Base-by-base conservation (phyloP, 192 early-diverging fungal species). In the Tieghemiomyces parasiticus region DNA sequence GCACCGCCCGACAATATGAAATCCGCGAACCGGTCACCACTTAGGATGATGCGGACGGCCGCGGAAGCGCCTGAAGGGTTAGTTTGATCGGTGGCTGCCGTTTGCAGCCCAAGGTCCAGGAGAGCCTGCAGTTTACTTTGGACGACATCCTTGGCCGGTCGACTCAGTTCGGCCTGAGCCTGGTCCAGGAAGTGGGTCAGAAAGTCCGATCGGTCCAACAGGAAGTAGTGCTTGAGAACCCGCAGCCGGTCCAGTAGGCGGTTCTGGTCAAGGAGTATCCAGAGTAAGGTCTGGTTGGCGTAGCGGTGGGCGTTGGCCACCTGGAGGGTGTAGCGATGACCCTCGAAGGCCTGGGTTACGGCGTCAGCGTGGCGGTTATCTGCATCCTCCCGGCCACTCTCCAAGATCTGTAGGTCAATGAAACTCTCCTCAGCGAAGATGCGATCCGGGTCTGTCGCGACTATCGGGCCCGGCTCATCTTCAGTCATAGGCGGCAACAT, bases 101-200 rank as follows among this genome's bases (percentile, higher is more conserved):
- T 92, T 6, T 90, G 87, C 28, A 96, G 66, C 1, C 86, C 86
- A 3, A 95, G 70, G 60, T 99, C 96, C 60, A 97, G 69, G 9
- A 94, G 75, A 3, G 89, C 87, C 63, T 85, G 85, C 13, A 99
- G 68, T 28, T 84, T 81, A 1, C 78, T 83, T 4, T 87, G 38
- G 2, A 81, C 72, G 6, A 94, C 82, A 8, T 87, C 75, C 25
- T 67, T 67, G 29, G 78, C 73, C 12, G 90, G 86, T 47, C 67
- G 64, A 8, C 45, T 14, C n/a, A 94, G 65, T 61, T 94, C 87
- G 16, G 66, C 70, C 22, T 74, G 74, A 16, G 91, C 91, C 32
- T 96, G 71, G 65, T 99, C 96, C 46, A 99, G 64, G 66, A 99
- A 99, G 45, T 93, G 92, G 1, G 83, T 88, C 46, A 99, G 68